These are phyloP conservation scores for Stephanodiscus triporus DNA, from an alignment of 108 stramenopile genomes.

Conservation along the genomic window DNA sequence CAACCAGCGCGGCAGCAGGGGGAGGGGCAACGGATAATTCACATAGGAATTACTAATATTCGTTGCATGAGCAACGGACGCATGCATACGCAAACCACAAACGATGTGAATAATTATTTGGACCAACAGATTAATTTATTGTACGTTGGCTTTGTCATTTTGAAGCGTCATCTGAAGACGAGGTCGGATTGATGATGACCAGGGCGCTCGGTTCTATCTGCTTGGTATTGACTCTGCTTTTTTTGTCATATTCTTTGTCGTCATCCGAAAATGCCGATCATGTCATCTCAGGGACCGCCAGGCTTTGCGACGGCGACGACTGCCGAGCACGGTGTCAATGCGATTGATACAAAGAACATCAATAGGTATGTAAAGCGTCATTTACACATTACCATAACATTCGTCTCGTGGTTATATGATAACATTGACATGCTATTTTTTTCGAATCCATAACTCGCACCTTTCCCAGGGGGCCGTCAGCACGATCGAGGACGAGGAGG, in stretches of 20 bases:
- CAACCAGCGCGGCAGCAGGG: no score
- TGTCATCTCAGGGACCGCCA: no score
- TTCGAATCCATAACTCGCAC: background rate
- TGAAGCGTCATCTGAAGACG: background rate
- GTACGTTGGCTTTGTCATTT: background rate
- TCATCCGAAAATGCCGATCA: background rate
- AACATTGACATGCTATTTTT: background rate
- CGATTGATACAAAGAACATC: slow-evolving; percentile 1
- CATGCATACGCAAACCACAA: no score
- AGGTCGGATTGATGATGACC: background rate
- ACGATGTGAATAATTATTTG: no score
- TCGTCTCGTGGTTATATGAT: background rate
- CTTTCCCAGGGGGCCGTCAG: slow-evolving; percentile 1
- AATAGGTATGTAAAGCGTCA: background rate
- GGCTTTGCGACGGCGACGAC: background rate
- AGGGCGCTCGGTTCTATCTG: background rate
- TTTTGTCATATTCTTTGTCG: background rate
- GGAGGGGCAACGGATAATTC: no score
- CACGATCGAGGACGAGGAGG: slow-evolving; percentile 26
- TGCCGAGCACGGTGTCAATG: background rate
- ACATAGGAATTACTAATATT: no score
- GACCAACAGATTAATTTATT: background rate
- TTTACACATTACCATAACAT: background rate
- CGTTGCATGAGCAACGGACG: no score
- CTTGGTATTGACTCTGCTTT: background rate